phyloP scores from a whole-genome alignment of 2,329 filamentous ascomycete genomes.

The Sphaerulina musiva region DNA sequence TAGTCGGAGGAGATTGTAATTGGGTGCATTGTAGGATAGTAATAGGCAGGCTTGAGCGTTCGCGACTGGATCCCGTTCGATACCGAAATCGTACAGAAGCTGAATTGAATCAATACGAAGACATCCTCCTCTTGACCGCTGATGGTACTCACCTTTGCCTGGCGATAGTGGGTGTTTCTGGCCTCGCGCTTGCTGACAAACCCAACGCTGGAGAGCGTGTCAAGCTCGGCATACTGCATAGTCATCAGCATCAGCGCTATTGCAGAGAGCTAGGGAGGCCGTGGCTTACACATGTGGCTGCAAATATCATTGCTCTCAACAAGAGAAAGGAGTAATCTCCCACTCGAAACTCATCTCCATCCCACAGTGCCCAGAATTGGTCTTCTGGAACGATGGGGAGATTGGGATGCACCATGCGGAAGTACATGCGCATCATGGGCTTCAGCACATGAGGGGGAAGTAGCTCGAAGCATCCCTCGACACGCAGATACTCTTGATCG shows the following conservation, averaged over 20 bases:
- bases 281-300: conserved; percentile 14
- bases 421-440: conserved; percentile 18
- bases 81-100: conserved; percentile 21
- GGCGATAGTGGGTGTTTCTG: conserved; percentile 18
- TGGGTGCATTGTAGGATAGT: conserved; percentile 19
- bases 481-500: conserved; percentile 17
- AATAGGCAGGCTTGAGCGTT: conserved; percentile 21
- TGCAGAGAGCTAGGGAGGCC: neutral
- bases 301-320: conserved; percentile 18
- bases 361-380: conserved; percentile 18
- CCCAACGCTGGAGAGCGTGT: conserved; percentile 16
- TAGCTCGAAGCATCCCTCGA: conserved; percentile 20
- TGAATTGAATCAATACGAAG: conserved; percentile 3
- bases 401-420: conserved; percentile 18
- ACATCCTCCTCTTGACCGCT: neutral
- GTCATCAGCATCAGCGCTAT: conserved; percentile 9
- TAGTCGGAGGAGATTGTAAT: conserved; percentile 20
- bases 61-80: conserved; percentile 18
- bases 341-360: conserved; percentile 12
- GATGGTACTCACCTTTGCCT: conserved; percentile 13
- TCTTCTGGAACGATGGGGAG: conserved; percentile 18
- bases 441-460: conserved; percentile 12
- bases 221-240: conserved; percentile 16
- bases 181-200: conserved; percentile 23
- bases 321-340: conserved; percentile 13